Base-by-base conservation (phyloP, 495 filamentous ascomycete genomes). In the Penicillium turbatum region DNA sequence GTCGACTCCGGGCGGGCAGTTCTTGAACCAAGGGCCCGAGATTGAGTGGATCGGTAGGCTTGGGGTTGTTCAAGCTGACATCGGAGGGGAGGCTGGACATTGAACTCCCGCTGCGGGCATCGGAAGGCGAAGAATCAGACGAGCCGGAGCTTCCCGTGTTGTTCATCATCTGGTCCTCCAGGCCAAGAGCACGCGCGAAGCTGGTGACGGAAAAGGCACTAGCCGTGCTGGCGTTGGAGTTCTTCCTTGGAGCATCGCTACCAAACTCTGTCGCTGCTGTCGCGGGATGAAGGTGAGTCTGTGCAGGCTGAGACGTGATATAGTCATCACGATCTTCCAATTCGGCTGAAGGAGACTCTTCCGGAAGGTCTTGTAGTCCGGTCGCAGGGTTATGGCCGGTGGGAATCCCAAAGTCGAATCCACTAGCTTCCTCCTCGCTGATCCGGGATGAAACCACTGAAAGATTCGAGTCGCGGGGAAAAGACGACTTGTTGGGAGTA, bases 111-210 rank as follows among this genome's bases (percentile, higher is more conserved):
- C 84, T 86, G 51, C 83, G 82, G 0, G 72, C 73, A 8, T 82
- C 78, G 16, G 86, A 88, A 19, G 74, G 81, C 1, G 74, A 79
- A 6, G 87, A 90, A n/a, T 79, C 81, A 36, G 83, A 85, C 5
- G 88, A 91, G 2, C 80, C 80, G 21, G 88, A 93, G 55, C 83
- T 79, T 0, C 85, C 83, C 0, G 80, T 74, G 48, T 82, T 82
- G 6, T 65, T 60, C 6, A 66, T 59, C 0, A 66, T 59, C 0
- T 62, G 47, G 10, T 65, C 57, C 11, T 77, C 74, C 2, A 77
- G 51, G 13, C 72, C 74, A 9, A 77, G 53, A 1, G 70, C 71
- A 5, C 66, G 68, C 1, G 71, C 67, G 35, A 76, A 76, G 38
- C 71, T 74, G 2, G 74, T 73, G 4, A 72, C 60, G 0, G 72